Evolutionary conservation across 2,329 filamentous ascomycete genomes (phyloP).

Genomic region (Stachybotrys chartarum): DNA sequence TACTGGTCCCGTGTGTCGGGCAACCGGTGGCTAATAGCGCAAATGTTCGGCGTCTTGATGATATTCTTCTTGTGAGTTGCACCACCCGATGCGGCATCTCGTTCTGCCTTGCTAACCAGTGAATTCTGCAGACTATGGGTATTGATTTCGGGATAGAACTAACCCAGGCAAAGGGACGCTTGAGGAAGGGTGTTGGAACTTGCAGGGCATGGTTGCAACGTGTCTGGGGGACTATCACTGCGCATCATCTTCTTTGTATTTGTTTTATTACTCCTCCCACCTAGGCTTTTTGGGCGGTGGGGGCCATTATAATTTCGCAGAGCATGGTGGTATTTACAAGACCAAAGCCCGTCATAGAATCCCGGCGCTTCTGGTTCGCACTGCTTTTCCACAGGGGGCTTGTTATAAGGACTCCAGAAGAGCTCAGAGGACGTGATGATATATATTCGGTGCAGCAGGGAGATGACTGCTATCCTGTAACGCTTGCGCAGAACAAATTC

Average conservation of each 20-base stretch:
- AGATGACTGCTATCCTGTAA: too few relatives aligned
- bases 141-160: constrained; percentile 26
- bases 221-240: neutral
- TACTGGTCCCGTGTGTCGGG: constrained; percentile 94
- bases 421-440: too few relatives aligned
- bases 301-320: neutral
- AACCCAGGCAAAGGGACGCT: neutral
- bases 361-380: too few relatives aligned
- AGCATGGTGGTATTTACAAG: neutral
- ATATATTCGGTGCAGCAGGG: too few relatives aligned
- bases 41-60: constrained; percentile 78
- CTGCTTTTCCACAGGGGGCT: too few relatives aligned
- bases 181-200: neutral
- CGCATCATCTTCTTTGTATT: neutral
- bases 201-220: neutral
- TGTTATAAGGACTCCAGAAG: too few relatives aligned
- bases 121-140: constrained; percentile 26
- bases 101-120: constrained; percentile 5
- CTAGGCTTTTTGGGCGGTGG: neutral
- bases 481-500: too few relatives aligned
- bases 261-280: neutral
- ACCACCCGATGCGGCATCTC: neutral
- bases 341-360: neutral
- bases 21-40: constrained; percentile 90
- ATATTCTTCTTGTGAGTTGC: constrained; percentile 68